Percentiles rank a stretch among this genome's conserved stretches.
phyloP scores from a whole-genome alignment of 768 basidiomycete species.

The Lactifluus pinguis region DNA sequence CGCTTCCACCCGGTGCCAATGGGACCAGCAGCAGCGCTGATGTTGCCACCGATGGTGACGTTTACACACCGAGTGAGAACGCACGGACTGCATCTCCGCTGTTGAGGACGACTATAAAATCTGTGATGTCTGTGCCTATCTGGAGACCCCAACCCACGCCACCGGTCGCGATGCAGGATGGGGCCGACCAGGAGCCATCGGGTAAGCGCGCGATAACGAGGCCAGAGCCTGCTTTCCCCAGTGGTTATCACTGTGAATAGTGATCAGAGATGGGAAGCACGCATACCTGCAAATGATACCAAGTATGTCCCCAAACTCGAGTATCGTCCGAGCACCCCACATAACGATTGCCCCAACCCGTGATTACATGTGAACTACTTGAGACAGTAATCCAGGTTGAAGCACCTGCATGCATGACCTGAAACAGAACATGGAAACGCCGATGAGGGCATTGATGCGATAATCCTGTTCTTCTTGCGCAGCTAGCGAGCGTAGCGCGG shows the following conservation, averaged over 20 bases:
- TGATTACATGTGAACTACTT: no score
- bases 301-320: no score
- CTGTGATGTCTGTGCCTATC: slow-evolving; percentile 90
- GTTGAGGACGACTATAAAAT: slow-evolving; percentile 96
- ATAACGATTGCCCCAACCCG: no score
- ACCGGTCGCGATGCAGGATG: slow-evolving; percentile 93
- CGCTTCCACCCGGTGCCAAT: slow-evolving; percentile 90
- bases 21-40: slow-evolving; percentile 81
- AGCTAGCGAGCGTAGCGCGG: background rate
- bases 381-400: no score
- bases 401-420: no score
- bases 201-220: slow-evolving; percentile 86
- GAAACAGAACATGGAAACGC: background rate
- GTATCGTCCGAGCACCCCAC: no score
- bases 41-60: slow-evolving; percentile 87
- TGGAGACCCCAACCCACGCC: slow-evolving; percentile 94
- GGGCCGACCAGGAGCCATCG: slow-evolving; percentile 95
- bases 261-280: no score
- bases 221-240: slow-evolving; percentile 91
- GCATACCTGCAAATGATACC: no score
- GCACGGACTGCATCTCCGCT: slow-evolving; percentile 92
- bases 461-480: no score
- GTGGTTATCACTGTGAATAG: no score
- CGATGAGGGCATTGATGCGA: background rate
- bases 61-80: slow-evolving; percentile 94